These are phyloP conservation scores for Lactarius sp. DNA, from an alignment of 768 basidiomycete species.

Conservation along the genomic window DNA sequence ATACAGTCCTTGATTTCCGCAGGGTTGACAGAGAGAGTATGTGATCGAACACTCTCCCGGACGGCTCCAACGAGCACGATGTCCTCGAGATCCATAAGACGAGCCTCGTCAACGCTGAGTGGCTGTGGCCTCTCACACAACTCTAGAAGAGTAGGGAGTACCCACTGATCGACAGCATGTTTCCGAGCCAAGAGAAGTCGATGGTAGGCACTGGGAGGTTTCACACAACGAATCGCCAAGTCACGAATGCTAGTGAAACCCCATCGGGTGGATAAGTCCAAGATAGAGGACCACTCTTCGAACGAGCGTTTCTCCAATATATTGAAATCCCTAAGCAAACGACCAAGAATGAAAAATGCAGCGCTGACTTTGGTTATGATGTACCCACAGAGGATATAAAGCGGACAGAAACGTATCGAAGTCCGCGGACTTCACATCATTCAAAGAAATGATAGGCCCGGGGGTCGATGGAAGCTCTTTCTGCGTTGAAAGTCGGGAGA, in stretches of 20 bases:
- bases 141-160: constrained; percentile 2
- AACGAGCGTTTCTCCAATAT: constrained; percentile 7
- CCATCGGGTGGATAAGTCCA: no score
- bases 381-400: constrained; percentile 19
- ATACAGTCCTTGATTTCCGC: neutral
- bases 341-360: neutral
- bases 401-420: constrained; percentile 20
- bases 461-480: neutral
- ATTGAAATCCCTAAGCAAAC: constrained; percentile 14
- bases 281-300: constrained; percentile 18
- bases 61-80: constrained; percentile 10
- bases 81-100: constrained; percentile 14
- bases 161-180: constrained; percentile 14
- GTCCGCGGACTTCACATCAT: constrained; percentile 11
- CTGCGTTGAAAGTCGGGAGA: neutral
- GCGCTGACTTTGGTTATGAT: neutral
- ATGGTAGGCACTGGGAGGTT: neutral
- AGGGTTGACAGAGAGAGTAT: neutral
- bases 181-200: constrained; percentile 9
- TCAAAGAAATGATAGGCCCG: neutral
- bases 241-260: constrained; percentile 19
- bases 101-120: constrained; percentile 17
- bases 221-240: constrained; percentile 6
- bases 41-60: constrained; percentile 15
- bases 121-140: constrained; percentile 15